phyloP scores from a whole-genome alignment of 805 yeast genomes.

The Candida fluviatilis region DNA sequence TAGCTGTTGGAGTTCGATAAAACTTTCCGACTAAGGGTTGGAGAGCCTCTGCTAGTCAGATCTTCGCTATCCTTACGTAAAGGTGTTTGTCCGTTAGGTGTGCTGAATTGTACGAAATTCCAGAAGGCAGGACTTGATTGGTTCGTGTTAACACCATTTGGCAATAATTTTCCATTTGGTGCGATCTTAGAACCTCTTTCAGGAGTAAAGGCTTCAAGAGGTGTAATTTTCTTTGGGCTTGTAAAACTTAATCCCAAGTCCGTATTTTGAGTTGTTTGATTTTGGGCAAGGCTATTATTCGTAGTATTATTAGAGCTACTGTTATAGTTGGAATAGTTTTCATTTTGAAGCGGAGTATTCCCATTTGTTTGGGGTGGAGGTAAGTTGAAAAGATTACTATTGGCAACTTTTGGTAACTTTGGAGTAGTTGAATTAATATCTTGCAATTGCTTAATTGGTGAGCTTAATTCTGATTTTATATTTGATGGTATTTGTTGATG shows the following conservation, averaged over 20 bases:
- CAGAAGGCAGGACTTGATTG: conserved; percentile 87
- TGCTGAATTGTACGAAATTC: conserved; percentile 80
- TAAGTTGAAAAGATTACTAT: conserved; percentile 24
- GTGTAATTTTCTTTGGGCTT: conserved; percentile 39
- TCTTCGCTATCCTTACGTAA: conserved; percentile 35
- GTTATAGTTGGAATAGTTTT: conserved; percentile 3
- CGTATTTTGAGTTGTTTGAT: conserved; percentile 20
- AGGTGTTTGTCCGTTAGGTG: conserved; percentile 44
- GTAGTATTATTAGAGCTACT: conserved; percentile 4
- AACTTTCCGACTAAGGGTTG: conserved; percentile 32
- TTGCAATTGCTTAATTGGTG: conserved; percentile 24
- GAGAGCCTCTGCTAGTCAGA: conserved; percentile 36
- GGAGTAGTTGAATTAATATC: conserved; percentile 22
- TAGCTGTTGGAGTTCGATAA: conserved; percentile 8
- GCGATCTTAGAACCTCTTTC: conserved; percentile 36
- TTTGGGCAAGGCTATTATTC: conserved; percentile 2
- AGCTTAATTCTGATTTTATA: conserved; percentile 37
- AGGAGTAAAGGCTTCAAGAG: conserved; percentile 42
- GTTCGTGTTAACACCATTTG: conserved; percentile 29
- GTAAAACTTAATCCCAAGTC: conserved; percentile 37
- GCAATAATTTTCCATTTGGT: conserved; percentile 14
- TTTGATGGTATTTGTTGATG: conserved; percentile 8
- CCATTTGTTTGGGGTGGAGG: conserved; percentile 24
- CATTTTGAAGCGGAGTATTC: conserved; percentile 3
- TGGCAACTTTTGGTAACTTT: conserved; percentile 28